Evolutionary conservation across 2,329 filamentous ascomycete genomes (phyloP).

Genomic region (Penicillium sp.): DNA sequence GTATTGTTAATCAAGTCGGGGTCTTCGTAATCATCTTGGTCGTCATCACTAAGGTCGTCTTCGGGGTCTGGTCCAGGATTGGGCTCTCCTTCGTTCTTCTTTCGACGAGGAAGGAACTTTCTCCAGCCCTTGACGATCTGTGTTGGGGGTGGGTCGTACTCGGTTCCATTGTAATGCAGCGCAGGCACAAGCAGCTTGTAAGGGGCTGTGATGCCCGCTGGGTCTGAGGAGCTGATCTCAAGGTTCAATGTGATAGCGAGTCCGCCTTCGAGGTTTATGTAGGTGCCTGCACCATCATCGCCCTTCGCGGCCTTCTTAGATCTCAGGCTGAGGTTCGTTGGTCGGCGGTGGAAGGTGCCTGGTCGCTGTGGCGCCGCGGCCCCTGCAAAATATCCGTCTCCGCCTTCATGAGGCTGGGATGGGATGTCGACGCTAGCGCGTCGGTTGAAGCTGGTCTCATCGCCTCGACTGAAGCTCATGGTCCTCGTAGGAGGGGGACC

Average conservation of each 20-base stretch:
- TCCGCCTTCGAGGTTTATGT: slow-evolving; percentile 76
- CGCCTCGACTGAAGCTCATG: slow-evolving; percentile 38
- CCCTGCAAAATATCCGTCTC: slow-evolving; percentile 36
- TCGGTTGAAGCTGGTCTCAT: slow-evolving; percentile 21
- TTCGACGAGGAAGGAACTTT: slow-evolving; percentile 38
- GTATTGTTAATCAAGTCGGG: slow-evolving; percentile 26
- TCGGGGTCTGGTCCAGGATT: slow-evolving; percentile 12
- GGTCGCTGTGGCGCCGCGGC: slow-evolving; percentile 32
- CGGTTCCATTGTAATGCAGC: slow-evolving; percentile 57
- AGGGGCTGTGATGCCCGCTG: slow-evolving; percentile 81
- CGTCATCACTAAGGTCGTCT: slow-evolving; percentile 15
- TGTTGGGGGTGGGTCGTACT: slow-evolving; percentile 38
- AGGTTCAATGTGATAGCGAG: slow-evolving; percentile 87
- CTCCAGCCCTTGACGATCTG: slow-evolving; percentile 42
- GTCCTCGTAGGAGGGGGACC: slow-evolving; percentile 41
- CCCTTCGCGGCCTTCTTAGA: slow-evolving; percentile 58
- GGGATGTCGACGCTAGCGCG: slow-evolving; percentile 40
- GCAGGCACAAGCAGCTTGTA: slow-evolving; percentile 85
- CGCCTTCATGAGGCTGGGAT: slow-evolving; percentile 30
- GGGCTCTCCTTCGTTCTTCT: slow-evolving; percentile 18
- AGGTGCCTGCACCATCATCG: slow-evolving; percentile 54
- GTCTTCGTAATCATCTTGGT: slow-evolving; percentile 26
- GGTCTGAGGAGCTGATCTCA: slow-evolving; percentile 82
- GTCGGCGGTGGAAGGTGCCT: slow-evolving; percentile 64
- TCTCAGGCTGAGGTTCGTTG: slow-evolving; percentile 67